Evolutionary conservation across 805 yeast species (phyloP).

Genomic region (Torulaspora franciscae): DNA sequence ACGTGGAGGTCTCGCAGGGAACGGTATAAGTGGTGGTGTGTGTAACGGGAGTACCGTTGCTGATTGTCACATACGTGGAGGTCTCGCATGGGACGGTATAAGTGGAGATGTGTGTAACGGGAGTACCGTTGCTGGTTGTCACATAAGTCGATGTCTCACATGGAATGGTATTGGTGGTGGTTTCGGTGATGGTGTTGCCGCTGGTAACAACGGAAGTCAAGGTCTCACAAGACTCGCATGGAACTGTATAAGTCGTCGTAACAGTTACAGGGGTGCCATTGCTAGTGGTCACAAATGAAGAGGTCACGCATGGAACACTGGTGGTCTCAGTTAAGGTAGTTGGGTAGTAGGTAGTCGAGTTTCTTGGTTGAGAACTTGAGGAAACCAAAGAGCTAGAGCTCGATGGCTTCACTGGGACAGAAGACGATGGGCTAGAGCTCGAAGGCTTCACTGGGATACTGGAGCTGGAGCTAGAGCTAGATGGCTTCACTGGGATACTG

Average conservation of each 20-base stretch:
- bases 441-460: no score
- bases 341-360: no score
- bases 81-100: conserved; percentile 1
- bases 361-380: no score
- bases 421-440: no score
- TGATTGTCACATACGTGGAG: background rate
- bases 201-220: background rate
- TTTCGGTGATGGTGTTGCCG: background rate
- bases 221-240: background rate
- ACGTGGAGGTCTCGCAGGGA: background rate
- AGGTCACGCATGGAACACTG: background rate
- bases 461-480: no score
- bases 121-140: background rate
- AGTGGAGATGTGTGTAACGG: background rate
- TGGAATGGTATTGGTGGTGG: background rate
- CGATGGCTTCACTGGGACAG: no score
- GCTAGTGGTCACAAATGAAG: background rate
- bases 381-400: no score
- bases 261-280: background rate
- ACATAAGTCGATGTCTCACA: background rate
- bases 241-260: background rate
- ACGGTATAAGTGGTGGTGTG: background rate
- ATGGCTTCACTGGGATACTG: no score
- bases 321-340: background rate
- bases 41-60: background rate